Conservation (phyloP, 768 basidiomycete species). For the Suillus tomentosus region DNA sequence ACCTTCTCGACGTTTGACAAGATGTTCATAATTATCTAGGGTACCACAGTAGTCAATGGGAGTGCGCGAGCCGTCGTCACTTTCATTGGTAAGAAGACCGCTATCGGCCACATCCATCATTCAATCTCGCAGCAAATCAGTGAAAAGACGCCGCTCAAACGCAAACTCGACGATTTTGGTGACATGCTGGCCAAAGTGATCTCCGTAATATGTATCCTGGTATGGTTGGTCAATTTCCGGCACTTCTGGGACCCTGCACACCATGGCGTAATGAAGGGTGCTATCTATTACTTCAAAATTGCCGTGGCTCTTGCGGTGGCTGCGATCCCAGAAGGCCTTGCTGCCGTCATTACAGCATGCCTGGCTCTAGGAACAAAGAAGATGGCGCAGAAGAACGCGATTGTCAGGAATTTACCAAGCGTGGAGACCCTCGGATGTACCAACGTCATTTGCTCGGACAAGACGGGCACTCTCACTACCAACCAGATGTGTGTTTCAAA, state of each 20-base stretch:
- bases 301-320: conserved; percentile 98
- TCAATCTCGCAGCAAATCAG: conserved; percentile 91
- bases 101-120: conserved; percentile 96
- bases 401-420: conserved; percentile 93
- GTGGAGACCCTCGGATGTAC: conserved; percentile 98
- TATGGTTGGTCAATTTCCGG: conserved; percentile 96
- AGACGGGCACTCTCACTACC: conserved; percentile 94
- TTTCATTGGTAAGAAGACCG: conserved; percentile 83
- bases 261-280: conserved; percentile 87
- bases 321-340: conserved; percentile 97
- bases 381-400: conserved; percentile 99
- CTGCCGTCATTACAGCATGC: conserved; percentile 97
- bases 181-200: conserved; percentile 98
- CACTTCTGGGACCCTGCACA: conserved; percentile 97
- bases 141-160: conserved; percentile 96
- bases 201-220: conserved; percentile 92
- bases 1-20: background rate
- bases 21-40: conserved; percentile 45
- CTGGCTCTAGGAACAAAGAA: conserved; percentile 96
- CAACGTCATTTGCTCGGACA: conserved; percentile 98
- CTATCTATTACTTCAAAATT: conserved; percentile 99
- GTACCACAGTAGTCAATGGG: conserved; percentile 95
- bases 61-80: conserved; percentile 86
- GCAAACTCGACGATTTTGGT: conserved; percentile 97
- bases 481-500: conserved; percentile 96